Evolutionary conservation across 768 basidiomycete species (phyloP).

Genomic region (Hemileccinum rubropunctum): DNA sequence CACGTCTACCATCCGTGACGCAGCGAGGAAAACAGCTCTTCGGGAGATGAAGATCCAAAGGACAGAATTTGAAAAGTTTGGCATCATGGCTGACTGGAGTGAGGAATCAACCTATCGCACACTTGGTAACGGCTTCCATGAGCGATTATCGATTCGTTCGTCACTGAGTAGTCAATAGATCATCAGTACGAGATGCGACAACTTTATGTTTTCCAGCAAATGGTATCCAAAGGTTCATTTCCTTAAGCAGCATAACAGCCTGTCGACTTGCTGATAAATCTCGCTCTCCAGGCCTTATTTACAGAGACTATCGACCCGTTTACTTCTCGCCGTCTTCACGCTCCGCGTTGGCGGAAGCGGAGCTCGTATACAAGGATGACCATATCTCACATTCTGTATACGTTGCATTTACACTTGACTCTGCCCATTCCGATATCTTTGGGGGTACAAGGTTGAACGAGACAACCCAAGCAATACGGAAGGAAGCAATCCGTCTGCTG

Average conservation of each 20-base stretch:
- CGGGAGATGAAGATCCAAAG: constrained; percentile 75
- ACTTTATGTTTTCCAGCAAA: constrained; percentile 75
- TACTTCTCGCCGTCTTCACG: constrained; percentile 94
- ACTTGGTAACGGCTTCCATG: constrained; percentile 51
- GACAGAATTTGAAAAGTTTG: constrained; percentile 75
- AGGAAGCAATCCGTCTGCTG: constrained; percentile 49
- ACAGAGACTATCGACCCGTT: constrained; percentile 83
- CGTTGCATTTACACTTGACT: constrained; percentile 69
- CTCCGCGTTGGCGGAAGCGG: constrained; percentile 94
- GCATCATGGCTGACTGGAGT: constrained; percentile 92
- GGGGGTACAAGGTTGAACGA: constrained; percentile 11
- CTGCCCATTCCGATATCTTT: constrained; percentile 8
- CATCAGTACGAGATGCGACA: constrained; percentile 87
- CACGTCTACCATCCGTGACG: constrained; percentile 59
- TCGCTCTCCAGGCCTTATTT: constrained; percentile 62
- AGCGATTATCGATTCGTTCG: background rate
- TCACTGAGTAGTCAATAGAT: constrained; percentile 45
- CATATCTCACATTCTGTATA: constrained; percentile 88
- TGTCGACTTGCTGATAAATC: background rate
- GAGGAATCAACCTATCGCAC: constrained; percentile 76
- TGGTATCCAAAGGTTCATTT: constrained; percentile 75
- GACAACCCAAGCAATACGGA: constrained; percentile 32
- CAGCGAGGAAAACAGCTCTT: constrained; percentile 70
- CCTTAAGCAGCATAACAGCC: background rate
- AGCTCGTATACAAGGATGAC: constrained; percentile 85